These are phyloP conservation scores for Lagenidium giganteum DNA, from an alignment of 352 stramenopile species.

Conservation along the genomic window DNA sequence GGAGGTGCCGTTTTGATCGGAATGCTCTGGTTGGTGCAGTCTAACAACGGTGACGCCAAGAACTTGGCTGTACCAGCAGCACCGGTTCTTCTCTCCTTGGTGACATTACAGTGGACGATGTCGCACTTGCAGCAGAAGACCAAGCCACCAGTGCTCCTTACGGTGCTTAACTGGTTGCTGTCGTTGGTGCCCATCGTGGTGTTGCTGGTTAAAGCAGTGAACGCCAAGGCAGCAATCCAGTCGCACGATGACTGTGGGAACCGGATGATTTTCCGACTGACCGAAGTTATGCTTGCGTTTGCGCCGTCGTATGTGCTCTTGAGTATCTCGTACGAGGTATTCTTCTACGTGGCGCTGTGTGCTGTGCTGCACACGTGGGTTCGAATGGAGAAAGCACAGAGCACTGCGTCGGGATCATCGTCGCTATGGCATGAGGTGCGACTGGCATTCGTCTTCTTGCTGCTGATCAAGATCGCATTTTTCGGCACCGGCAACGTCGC, in stretches of 20 bases:
- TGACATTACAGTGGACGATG: slow-evolving; percentile 49
- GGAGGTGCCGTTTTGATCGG: slow-evolving; percentile 28
- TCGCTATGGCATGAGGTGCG: slow-evolving; percentile 34
- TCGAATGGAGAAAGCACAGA: slow-evolving; percentile 31
- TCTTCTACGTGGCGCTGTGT: slow-evolving; percentile 67
- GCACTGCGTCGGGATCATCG: not conserved
- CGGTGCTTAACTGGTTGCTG: slow-evolving; percentile 50
- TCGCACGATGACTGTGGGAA: no score
- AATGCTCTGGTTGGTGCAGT: not conserved
- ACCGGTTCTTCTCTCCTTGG: slow-evolving; percentile 28
- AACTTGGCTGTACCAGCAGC: not conserved
- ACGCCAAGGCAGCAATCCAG: no score
- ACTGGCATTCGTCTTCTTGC: slow-evolving; percentile 72
- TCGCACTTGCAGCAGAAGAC: slow-evolving; percentile 37
- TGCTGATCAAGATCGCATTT: slow-evolving; percentile 81
- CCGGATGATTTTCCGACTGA: slow-evolving; percentile 25
- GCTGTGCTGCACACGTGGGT: slow-evolving; percentile 60
- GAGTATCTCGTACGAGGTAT: slow-evolving; percentile 84
- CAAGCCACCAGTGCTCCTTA: slow-evolving; percentile 45
- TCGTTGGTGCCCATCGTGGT: slow-evolving; percentile 31
- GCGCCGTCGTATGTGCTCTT: slow-evolving; percentile 60
- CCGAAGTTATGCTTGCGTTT: slow-evolving; percentile 54
- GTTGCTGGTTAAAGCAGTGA: no score
- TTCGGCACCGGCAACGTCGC: slow-evolving; percentile 84
- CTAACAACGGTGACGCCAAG: not conserved